Evolutionary conservation across 1,284 basidiomycete species (phyloP), one percentile per base, ranked within the genome.

Genomic region (Trichosporon sp.): DNA sequence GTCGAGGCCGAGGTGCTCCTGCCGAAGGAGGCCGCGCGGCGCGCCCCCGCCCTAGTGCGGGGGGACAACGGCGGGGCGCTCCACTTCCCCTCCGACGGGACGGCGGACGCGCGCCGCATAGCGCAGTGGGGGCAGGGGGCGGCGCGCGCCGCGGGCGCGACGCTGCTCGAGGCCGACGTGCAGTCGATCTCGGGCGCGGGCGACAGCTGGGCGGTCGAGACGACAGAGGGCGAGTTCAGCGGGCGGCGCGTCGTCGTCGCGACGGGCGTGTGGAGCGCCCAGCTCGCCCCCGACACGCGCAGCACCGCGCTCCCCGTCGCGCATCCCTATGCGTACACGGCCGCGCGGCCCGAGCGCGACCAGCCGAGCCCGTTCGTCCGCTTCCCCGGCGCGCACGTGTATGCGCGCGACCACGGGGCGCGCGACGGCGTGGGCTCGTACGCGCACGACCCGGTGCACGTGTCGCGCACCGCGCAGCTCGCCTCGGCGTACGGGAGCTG

Each of bases 211-310:
- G 23, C 32, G 3, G n/a, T 53, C 53, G 3, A 64, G 18, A 42
- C 62, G 1, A 27, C 18, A 1, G 25, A 11, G 3, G 58, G 38
- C 0, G 11, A 51, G 27, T 25, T 34, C 29, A 60, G 29, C 2
- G 72, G 64, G 3, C 3, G 2, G 6, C 65, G 51, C n/a, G 72
- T 78, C 12, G 73, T 73, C 18, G 56, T 75, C 51, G 70, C 70
- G n/a, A 76, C 75, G 0, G 76, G 76, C 18, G 73, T 74, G n/a
- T 78, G 75, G 76, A 73, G 73, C 8, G 72, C 74, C 5, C 74
- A 76, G 66, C 74, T 78, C 7, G 32, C 73, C 1, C 73, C 76
- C 2, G 2, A 15, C 15, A 65, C 66, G 38, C 23, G 11, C 11
- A 0, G 23, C 58, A 8, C 56, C 9, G 70, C 70, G 13, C 72